Percentiles rank a stretch among this genome's conserved stretches.
Evolutionary conservation across 2,329 filamentous ascomycete species (phyloP).

Genomic region (Hymenoscyphus salicellus): DNA sequence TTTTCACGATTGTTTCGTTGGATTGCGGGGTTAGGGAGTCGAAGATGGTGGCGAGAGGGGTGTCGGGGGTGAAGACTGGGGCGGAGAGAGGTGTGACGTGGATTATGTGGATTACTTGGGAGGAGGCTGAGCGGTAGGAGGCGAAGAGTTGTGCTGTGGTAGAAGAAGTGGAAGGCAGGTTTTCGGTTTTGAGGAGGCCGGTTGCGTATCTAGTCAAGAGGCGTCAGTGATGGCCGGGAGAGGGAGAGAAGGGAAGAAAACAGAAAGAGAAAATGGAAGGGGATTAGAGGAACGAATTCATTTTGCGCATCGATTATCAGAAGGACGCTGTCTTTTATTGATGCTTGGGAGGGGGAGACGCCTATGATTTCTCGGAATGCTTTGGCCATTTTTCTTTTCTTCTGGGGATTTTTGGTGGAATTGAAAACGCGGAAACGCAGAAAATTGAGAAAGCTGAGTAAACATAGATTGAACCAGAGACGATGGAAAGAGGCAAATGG

Average conservation of each 20-base stretch:
- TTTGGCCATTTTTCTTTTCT: neutral
- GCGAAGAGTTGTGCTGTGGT: slow-evolving; percentile 56
- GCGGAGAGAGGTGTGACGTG: slow-evolving; percentile 60
- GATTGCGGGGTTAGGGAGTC: slow-evolving; percentile 51
- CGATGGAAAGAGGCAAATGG: too few species aligned
- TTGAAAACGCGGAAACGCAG: too few species aligned
- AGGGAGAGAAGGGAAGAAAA: too few species aligned
- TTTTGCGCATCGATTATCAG: slow-evolving; percentile 71
- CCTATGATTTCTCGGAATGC: slow-evolving; percentile 44
- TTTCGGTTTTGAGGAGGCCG: slow-evolving; percentile 54
- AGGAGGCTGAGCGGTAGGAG: slow-evolving; percentile 49
- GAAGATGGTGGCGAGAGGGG: slow-evolving; percentile 58
- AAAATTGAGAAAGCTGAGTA: too few species aligned
- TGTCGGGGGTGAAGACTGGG: slow-evolving; percentile 64
- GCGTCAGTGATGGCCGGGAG: too few species aligned
- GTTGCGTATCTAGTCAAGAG: slow-evolving; percentile 38
- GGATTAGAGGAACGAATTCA: slow-evolving; percentile 47
- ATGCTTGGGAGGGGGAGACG: slow-evolving; percentile 52
- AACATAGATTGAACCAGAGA: too few species aligned
- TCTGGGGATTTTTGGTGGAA: too few species aligned
- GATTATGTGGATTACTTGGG: too few species aligned
- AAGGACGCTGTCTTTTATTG: slow-evolving; percentile 55
- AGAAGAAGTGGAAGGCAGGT: slow-evolving; percentile 52
- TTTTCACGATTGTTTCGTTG: slow-evolving; percentile 56
- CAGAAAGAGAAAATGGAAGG: neutral